A percentile compares a stretch with the other conserved stretches of the same genome.
phyloP scores from a whole-genome alignment of 2,329 filamentous ascomycete species.

The Podosphaera xanthii region DNA sequence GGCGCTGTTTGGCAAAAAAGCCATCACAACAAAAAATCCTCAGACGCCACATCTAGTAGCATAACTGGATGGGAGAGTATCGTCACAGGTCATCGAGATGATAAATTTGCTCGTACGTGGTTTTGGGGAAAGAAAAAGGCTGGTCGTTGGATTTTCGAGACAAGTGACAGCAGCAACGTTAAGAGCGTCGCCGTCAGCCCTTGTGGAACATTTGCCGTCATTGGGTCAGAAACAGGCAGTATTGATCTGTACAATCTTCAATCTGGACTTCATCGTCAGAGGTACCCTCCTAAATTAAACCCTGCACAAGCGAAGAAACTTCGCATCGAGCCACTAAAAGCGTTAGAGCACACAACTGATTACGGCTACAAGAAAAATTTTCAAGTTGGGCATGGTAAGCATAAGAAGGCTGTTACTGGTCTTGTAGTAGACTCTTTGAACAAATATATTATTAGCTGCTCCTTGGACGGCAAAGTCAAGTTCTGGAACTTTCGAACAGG shows the following conservation, averaged over 20 bases:
- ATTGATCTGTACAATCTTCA: constrained; percentile 96
- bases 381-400: constrained; percentile 36
- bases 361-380: constrained; percentile 8
- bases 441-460: constrained; percentile 63
- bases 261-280: constrained; percentile 69
- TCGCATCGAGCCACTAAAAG: constrained; percentile 36
- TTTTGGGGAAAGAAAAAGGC: constrained; percentile 92
- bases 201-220: constrained; percentile 79
- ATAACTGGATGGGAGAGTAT: constrained; percentile 94
- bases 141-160: constrained; percentile 80
- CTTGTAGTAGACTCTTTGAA: constrained; percentile 79
- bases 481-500: constrained; percentile 95
- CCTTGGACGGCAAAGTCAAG: constrained; percentile 78
- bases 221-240: constrained; percentile 62
- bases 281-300: constrained; percentile 61
- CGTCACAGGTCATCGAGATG: constrained; percentile 72
- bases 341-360: constrained; percentile 9
- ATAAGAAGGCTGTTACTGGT: constrained; percentile 65
- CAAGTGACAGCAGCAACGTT: constrained; percentile 62
- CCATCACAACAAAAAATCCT: constrained; percentile 34
- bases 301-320: constrained; percentile 57
- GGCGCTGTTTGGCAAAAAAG: constrained; percentile 68
- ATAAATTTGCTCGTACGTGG: constrained; percentile 77
- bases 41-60: constrained; percentile 47
- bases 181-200: constrained; percentile 71